Evolutionary conservation across 495 filamentous ascomycete species (phyloP), one percentile per base, ranked within the genome.

Genomic region (Pyrenula massariospora): DNA sequence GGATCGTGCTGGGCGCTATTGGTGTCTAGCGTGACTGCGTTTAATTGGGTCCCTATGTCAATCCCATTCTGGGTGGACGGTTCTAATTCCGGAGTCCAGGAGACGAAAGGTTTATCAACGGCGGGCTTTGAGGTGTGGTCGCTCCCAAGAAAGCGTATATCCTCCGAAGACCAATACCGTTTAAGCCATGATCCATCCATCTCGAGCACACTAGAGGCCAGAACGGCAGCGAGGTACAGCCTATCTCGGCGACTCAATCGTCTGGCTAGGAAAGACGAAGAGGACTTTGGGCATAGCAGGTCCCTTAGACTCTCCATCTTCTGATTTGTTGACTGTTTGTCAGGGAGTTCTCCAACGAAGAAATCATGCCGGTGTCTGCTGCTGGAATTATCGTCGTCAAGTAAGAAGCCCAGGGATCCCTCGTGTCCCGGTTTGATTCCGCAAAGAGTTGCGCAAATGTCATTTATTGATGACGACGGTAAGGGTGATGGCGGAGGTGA

Each of bases 131-230:
- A 8, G 8, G 19, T 5, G 50, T 24, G 5, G 22, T 8, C 8
- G 10, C 20, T 8, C 5, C n/a, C 8, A 19, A 20, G 47, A 54
- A 58, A 61, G 10, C 63, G 53, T 10, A 71, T 63, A 52, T 70
- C 65, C 10, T 54, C 52, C n/a, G 62, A 57, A 1, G 54, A 55
- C 68, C 66, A 70, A 22, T 64, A 24, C 12, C 52, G 48, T 24
- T 60, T 58, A 0, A 73, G 58, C 69, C 69, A 71, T 31, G 61
- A 68, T 25, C 62, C 60, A 48, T 72, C 59, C n/a, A 72, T 58
- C 24, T 66, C 63, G 2, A 72, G 58, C 2, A 70, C 69, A 42
- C 67, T 68, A 23, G 63, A 67, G 2, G 69, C 69, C 23, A 71
- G 61, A 24, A 56, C 63, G 2, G 61, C 60, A 8, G 70, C 70